Conservation (phyloP, 1,139 yeast species). For the Pichia sp. region DNA sequence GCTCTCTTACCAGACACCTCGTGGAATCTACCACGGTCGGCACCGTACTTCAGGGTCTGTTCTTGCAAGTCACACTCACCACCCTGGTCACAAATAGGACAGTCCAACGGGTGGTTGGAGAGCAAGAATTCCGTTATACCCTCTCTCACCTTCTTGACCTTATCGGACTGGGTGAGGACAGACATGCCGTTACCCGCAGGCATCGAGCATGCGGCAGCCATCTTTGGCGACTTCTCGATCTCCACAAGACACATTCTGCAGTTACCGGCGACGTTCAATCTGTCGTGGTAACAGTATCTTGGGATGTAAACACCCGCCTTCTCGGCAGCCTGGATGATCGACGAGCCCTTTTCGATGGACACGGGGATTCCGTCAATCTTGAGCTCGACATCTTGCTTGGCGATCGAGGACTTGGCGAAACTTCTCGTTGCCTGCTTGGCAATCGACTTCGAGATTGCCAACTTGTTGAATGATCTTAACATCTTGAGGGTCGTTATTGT, state of each 20-base stretch:
- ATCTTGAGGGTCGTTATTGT: constrained; percentile 3
- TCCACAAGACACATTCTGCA: constrained; percentile 94
- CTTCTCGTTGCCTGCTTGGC: constrained; percentile 17
- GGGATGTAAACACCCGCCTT: constrained; percentile 87
- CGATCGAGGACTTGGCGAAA: constrained; percentile 11
- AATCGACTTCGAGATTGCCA: constrained; percentile 14
- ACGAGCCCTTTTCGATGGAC: constrained; percentile 78
- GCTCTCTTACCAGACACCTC: constrained; percentile 87
- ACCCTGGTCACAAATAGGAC: constrained; percentile 93
- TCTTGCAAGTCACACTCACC: constrained; percentile 94
- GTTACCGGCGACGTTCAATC: constrained; percentile 89
- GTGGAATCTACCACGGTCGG: constrained; percentile 80
- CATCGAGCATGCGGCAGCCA: constrained; percentile 88
- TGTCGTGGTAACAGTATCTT: constrained; percentile 88
- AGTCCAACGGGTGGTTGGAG: constrained; percentile 88
- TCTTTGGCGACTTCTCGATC: constrained; percentile 84
- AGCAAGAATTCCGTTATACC: constrained; percentile 87
- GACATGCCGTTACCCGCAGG: constrained; percentile 91
- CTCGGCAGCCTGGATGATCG: constrained; percentile 88
- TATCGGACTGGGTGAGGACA: constrained; percentile 73
- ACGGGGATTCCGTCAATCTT: constrained; percentile 78
- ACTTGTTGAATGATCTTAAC: constrained; percentile 19
- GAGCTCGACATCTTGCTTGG: constrained; percentile 53
- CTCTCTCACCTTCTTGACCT: constrained; percentile 81
- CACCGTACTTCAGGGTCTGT: constrained; percentile 78